Conservation (phyloP, 1,284 basidiomycete species). For the Microbotryum saponariae region DNA sequence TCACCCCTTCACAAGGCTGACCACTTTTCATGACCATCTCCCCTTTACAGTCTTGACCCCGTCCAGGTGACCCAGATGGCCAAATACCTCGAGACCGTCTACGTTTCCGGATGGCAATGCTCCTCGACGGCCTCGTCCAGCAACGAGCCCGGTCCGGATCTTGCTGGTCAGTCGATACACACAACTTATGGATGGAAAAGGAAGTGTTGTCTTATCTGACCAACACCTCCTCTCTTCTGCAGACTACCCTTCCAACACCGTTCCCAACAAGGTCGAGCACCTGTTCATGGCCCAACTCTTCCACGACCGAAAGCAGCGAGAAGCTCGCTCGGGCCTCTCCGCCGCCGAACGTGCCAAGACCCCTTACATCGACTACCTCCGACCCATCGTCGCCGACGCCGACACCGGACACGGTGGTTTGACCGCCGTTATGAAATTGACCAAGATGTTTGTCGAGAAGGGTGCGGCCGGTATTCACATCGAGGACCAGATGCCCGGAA, state of each 20-base stretch:
- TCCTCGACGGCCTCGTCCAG: slow-evolving; percentile 75
- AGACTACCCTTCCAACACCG: slow-evolving; percentile 57
- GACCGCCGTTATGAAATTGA: slow-evolving; percentile 62
- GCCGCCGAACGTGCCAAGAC: slow-evolving; percentile 52
- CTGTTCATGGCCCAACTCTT: slow-evolving; percentile 57
- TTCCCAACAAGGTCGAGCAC: slow-evolving; percentile 57
- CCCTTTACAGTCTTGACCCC: slow-evolving; percentile 67
- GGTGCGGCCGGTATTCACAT: slow-evolving; percentile 55
- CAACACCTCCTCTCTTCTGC: not conserved
- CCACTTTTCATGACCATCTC: not conserved
- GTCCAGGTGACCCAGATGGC: slow-evolving; percentile 95
- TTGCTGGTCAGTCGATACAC: slow-evolving; percentile 53
- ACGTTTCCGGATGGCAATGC: slow-evolving; percentile 93
- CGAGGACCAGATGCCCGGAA: slow-evolving; percentile 69
- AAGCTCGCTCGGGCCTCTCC: slow-evolving; percentile 53
- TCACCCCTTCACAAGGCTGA: too few relatives aligned
- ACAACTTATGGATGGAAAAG: not conserved
- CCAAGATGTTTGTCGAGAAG: slow-evolving; percentile 71
- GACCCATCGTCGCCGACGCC: slow-evolving; percentile 45
- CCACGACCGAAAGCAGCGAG: slow-evolving; percentile 53
- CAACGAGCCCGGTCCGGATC: slow-evolving; percentile 95
- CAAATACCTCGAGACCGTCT: slow-evolving; percentile 83
- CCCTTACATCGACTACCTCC: slow-evolving; percentile 43
- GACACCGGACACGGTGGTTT: slow-evolving; percentile 54
- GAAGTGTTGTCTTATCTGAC: not conserved